Conservation (phyloP, 306 rosid species). For the Pterocarpus santalinus region DNA sequence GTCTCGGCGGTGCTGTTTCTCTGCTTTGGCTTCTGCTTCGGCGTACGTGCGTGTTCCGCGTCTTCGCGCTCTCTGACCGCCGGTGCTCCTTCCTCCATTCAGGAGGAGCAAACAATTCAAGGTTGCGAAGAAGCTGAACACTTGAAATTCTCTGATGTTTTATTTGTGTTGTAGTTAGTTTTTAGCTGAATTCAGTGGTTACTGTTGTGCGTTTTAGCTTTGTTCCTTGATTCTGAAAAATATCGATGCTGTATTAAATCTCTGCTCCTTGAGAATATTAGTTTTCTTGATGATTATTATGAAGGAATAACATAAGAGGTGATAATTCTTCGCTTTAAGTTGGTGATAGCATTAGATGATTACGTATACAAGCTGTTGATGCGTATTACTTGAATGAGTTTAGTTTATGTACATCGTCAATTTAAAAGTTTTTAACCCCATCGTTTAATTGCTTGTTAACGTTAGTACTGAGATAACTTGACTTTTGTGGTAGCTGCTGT, state of each 20-base stretch:
- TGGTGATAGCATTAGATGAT: too few species aligned
- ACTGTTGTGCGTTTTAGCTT: too few species aligned
- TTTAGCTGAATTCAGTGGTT: background rate
- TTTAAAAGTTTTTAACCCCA: too few species aligned
- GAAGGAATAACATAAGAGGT: too few species aligned
- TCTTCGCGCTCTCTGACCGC: constrained; percentile 47
- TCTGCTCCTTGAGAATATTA: background rate
- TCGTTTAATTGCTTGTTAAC: too few species aligned
- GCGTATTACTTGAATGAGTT: too few species aligned
- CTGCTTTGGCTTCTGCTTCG: constrained; percentile 60
- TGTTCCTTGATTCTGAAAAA: background rate
- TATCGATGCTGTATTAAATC: background rate
- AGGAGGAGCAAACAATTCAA: constrained; percentile 58
- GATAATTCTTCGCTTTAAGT: too few species aligned
- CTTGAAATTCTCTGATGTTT: background rate
- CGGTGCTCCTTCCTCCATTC: constrained; percentile 38
- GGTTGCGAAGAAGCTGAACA: constrained; percentile 46
- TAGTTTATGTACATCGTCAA: too few species aligned
- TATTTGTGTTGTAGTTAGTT: background rate
- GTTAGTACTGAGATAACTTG: too few species aligned
- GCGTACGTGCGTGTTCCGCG: constrained; percentile 61
- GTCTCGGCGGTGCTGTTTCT: constrained; percentile 64
- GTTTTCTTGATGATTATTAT: background rate
- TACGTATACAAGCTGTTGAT: too few species aligned
- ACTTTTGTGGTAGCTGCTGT: too few species aligned